Conservation (phyloP, 345 rosid genomes). For the Rubroshorea leprosula region DNA sequence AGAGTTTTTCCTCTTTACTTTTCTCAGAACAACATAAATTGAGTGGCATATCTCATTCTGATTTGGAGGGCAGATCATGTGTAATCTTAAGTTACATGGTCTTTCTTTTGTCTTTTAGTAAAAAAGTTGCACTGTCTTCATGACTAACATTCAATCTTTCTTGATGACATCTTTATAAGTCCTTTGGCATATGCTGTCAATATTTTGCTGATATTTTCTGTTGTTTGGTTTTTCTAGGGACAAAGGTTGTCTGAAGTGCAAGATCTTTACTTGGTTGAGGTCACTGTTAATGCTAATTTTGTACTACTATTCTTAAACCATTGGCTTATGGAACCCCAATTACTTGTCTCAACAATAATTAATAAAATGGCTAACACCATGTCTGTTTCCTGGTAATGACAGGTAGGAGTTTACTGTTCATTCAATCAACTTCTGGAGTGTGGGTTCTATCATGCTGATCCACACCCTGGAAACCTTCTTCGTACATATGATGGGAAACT, state of each 20-base stretch:
- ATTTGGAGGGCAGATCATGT: neutral
- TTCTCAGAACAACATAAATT: neutral
- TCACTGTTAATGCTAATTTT: conserved; percentile 19
- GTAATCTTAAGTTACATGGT: no score
- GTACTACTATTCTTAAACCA: conserved; percentile 8
- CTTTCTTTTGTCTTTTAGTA: no score
- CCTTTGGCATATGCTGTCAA: conserved; percentile 6
- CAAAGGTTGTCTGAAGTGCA: conserved; percentile 70
- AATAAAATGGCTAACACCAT: conserved; percentile 19
- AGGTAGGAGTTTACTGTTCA: conserved; percentile 98
- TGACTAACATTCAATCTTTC: conserved; percentile 9
- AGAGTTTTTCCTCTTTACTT: neutral
- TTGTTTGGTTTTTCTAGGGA: conserved; percentile 45
- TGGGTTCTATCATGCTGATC: conserved; percentile 99
- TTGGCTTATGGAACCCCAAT: neutral
- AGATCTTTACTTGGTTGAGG: conserved; percentile 82
- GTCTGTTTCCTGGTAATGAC: conserved; percentile 14
- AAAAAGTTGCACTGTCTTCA: neutral
- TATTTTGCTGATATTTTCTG: conserved; percentile 12
- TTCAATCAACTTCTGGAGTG: conserved; percentile 86
- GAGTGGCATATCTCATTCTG: neutral
- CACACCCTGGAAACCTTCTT: conserved; percentile 94
- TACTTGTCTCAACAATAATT: neutral
- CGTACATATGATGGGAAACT: conserved; percentile 86
- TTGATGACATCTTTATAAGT: neutral